Evolutionary conservation across 768 basidiomycete species (phyloP).

Genomic region (Lactifluus piperatus): DNA sequence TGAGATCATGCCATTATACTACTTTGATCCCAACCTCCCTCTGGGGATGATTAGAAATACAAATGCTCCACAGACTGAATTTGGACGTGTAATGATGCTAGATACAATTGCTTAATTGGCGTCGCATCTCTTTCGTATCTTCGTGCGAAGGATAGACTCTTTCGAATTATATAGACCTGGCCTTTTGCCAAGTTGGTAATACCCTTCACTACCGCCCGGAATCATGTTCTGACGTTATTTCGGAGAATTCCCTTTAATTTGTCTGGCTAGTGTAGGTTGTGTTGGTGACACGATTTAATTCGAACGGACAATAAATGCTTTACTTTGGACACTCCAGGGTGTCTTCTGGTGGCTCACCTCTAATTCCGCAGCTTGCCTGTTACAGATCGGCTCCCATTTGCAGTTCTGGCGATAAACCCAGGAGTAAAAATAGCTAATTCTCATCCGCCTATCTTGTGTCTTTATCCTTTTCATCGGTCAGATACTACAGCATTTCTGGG

Average conservation of each 20-base stretch:
- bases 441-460: too few species aligned
- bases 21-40: neutral
- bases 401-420: too few species aligned
- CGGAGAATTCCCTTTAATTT: neutral
- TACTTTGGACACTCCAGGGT: neutral
- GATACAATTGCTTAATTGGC: neutral
- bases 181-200: neutral
- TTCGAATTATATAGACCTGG: neutral
- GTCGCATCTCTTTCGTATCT: neutral
- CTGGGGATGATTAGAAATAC: neutral
- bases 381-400: too few species aligned
- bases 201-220: neutral
- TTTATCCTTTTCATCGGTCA: too few species aligned
- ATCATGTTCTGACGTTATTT: neutral
- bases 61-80: neutral
- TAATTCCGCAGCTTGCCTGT: too few species aligned
- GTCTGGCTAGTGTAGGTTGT: neutral
- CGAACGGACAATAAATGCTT: too few species aligned
- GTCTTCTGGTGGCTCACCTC: too few species aligned
- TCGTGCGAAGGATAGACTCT: neutral
- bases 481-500: neutral
- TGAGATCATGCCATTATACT: neutral
- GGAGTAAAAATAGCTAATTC: too few species aligned
- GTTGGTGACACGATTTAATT: too few species aligned
- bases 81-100: neutral